phyloP scores from a whole-genome alignment of 495 filamentous ascomycete genomes.

The Penicillium lagena region DNA sequence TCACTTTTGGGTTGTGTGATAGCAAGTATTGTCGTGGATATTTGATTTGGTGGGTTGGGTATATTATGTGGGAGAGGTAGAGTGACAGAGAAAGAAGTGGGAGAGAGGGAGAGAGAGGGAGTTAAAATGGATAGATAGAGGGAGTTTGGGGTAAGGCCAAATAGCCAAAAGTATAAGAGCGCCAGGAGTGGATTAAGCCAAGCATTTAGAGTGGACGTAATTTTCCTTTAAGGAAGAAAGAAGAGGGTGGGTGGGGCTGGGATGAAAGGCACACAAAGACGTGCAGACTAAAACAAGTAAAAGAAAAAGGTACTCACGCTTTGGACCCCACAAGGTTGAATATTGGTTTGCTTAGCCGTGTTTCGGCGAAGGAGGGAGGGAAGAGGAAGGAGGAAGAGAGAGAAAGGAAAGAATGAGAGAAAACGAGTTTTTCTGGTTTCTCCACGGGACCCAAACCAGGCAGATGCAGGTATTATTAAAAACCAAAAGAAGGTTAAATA shows the following conservation, averaged over 20 bases:
- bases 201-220: too few species aligned
- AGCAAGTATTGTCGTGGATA: too few species aligned
- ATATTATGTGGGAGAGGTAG: not conserved
- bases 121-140: not conserved
- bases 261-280: too few species aligned
- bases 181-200: slow-evolving; percentile 5
- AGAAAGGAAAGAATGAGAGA: slow-evolving; percentile 2
- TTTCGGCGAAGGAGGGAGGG: slow-evolving; percentile 8
- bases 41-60: not conserved
- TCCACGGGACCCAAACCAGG: too few species aligned
- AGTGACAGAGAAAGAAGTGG: slow-evolving; percentile 1
- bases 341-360: slow-evolving; percentile 6
- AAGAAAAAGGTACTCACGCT: slow-evolving; percentile 6
- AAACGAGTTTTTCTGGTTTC: not conserved
- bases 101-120: slow-evolving; percentile 4
- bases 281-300: too few species aligned
- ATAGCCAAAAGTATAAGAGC: not conserved
- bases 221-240: not conserved
- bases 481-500: slow-evolving; percentile 29
- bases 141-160: not conserved
- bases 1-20: too few species aligned
- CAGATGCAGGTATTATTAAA: too few species aligned
- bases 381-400: slow-evolving; percentile 3
- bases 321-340: slow-evolving; percentile 17
- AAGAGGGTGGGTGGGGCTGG: slow-evolving; percentile 1